Evolutionary conservation across 306 rosid species (phyloP).

Genomic region (Quercus gilva): DNA sequence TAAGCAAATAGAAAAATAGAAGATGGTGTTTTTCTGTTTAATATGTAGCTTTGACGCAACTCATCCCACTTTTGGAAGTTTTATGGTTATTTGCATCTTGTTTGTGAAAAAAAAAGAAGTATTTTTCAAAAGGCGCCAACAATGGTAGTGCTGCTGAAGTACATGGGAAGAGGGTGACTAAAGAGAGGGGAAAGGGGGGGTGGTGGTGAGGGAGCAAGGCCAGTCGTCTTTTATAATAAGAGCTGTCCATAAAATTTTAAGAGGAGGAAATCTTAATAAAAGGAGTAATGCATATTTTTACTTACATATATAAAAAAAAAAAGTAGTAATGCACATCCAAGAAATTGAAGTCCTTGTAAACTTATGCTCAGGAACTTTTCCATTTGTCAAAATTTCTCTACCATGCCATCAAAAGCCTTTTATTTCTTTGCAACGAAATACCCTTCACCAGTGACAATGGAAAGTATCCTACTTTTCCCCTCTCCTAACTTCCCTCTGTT

Average conservation of each 20-base stretch:
- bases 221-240: not conserved
- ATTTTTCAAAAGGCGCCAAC: not conserved
- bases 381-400: no score
- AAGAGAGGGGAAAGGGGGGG: not conserved
- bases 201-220: not conserved
- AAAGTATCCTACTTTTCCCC: not conserved
- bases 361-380: not conserved
- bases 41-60: not conserved
- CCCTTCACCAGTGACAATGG: not conserved
- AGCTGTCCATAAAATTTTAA: not conserved
- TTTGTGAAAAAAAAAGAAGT: not conserved
- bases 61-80: not conserved
- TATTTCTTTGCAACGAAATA: not conserved
- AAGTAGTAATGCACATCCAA: not conserved
- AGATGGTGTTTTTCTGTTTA: not conserved
- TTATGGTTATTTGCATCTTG: not conserved
- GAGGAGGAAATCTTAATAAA: not conserved
- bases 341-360: not conserved
- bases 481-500: not conserved
- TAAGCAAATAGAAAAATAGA: no score
- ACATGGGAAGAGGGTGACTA: not conserved
- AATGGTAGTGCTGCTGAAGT: not conserved
- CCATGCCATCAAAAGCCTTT: not conserved
- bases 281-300: not conserved
- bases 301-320: no score